These are phyloP conservation scores for Rhododendron williamsianum DNA, from an alignment of 148 eudicot species.

Conservation along the genomic window DNA sequence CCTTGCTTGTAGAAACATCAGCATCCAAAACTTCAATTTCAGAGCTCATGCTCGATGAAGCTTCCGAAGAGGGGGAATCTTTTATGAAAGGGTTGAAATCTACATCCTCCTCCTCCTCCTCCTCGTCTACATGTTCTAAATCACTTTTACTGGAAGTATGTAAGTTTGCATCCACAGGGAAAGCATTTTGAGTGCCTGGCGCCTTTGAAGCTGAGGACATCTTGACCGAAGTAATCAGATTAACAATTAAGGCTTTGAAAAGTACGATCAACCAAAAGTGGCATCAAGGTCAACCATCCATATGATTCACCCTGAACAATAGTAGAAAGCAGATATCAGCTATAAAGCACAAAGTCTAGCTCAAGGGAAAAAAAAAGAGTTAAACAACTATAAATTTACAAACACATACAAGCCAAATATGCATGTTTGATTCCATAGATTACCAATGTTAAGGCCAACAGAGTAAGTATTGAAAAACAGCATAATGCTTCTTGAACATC, in stretches of 20 bases:
- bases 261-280: neutral
- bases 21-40: slow-evolving; percentile 73
- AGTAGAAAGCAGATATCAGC: neutral
- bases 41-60: slow-evolving; percentile 88
- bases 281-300: neutral
- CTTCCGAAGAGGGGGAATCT: slow-evolving; percentile 61
- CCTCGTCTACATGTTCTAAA: slow-evolving; percentile 33
- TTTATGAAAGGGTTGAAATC: slow-evolving; percentile 84
- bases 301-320: slow-evolving; percentile 1
- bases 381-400: neutral
- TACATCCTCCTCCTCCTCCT: slow-evolving; percentile 77
- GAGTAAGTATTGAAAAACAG: neutral
- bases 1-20: slow-evolving; percentile 53
- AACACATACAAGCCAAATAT: neutral
- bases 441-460: neutral
- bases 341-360: neutral
- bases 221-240: neutral
- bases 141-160: slow-evolving; percentile 19
- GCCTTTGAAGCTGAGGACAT: slow-evolving; percentile 27
- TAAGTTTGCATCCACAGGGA: slow-evolving; percentile 16
- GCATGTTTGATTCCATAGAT: neutral
- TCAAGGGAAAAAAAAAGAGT: neutral
- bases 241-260: neutral
- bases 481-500: neutral
- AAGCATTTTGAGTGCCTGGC: slow-evolving; percentile 13